A percentile compares a stretch with the other conserved stretches of the same genome.
These are phyloP conservation scores for Agapanthus africanus DNA, from an alignment of 106 monocot genomes.

Conservation along the genomic window DNA sequence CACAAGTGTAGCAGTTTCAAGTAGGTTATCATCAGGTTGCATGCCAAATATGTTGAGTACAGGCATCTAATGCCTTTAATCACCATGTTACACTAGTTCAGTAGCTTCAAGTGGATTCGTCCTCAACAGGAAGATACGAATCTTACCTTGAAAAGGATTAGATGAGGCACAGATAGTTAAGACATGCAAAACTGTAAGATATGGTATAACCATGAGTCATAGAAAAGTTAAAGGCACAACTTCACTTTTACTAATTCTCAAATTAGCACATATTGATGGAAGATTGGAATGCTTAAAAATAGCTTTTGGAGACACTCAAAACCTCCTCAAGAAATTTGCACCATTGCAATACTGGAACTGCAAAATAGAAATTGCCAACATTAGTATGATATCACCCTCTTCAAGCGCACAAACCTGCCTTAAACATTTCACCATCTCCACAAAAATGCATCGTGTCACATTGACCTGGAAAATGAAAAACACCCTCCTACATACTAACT, in stretches of 20 bases:
- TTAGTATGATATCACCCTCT: no score
- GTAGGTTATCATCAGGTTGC: background rate
- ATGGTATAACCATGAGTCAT: background rate
- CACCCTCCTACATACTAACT: background rate
- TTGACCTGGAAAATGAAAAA: background rate
- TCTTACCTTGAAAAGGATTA: background rate
- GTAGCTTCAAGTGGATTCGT: background rate
- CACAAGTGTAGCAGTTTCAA: background rate
- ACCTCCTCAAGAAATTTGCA: background rate
- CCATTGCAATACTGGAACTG: background rate
- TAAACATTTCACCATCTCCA: background rate
- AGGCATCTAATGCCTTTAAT: background rate
- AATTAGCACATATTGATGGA: background rate
- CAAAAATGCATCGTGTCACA: slow-evolving; percentile 5
- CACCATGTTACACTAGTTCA: background rate
- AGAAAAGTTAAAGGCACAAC: background rate
- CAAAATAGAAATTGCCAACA: background rate
- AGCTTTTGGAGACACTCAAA: background rate
- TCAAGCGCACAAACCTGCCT: background rate
- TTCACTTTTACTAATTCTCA: background rate
- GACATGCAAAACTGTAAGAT: background rate
- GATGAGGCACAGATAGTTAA: background rate
- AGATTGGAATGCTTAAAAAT: background rate
- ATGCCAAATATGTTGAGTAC: background rate
- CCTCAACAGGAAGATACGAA: background rate